Evolutionary conservation across 305 asterid genomes (phyloP), one percentile per base, ranked within the genome.

Genomic region (Fraxinus paxiana): DNA sequence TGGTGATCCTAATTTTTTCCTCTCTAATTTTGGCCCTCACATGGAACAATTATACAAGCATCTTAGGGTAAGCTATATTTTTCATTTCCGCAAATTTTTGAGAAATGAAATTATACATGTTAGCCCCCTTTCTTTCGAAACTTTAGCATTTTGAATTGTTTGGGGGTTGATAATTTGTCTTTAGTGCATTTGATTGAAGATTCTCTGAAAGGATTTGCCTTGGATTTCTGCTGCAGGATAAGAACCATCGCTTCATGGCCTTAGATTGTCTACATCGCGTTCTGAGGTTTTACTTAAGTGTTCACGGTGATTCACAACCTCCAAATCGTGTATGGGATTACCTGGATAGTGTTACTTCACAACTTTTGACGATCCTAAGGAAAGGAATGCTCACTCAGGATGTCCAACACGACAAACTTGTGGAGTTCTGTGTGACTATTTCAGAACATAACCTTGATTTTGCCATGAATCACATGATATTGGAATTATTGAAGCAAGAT

Each of bases 401-500:
- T 85, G 94, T 92, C 87, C 99, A 96, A 82, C 99, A 96, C 75
- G 98, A 94, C 92, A 96, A 96, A 82, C 97, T 96, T 67, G 97
- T 96, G 75, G 98, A 96, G 80, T 96, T 96, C 84, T 93, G 99
- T 87, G 99, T 93, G 81, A 94, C 98, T 56, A 94, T 96, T 81
- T 98, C 98, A 2, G 99, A 96, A 79, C 98, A 96, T 90, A 96
- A 96, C 89, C 98, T 96, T 89, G 98, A 96, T 87, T 96, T 96
- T 85, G 95, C 98, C 8, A 92, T 94, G 98, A 96, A 94, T 83
- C 99, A 96, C 84, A 93, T 91, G 85, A 92, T 96, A 85, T 89
- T 96, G 82, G 99, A 93, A 82, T 88, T 96, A 89, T 93, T 96
- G 87, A 96, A 91, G 91, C 99, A 93, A 89, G 99, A 96, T 81